These are phyloP conservation scores for Fusarium drepaniforme DNA, from an alignment of 2,329 filamentous ascomycete genomes.

Conservation along the genomic window DNA sequence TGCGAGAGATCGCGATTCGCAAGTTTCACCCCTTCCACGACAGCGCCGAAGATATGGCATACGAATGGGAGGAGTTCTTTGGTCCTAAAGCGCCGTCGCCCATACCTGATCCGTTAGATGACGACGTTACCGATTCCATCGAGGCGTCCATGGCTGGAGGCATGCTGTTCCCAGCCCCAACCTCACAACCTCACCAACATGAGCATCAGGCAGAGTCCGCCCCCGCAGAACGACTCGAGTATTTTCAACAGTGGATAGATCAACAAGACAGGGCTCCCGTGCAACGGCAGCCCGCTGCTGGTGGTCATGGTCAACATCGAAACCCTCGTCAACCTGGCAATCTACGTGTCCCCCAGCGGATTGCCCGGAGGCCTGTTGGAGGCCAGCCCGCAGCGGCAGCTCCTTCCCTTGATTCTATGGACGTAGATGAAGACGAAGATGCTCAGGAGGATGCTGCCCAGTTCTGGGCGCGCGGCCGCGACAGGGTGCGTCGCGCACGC, in stretches of 20 bases:
- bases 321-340: neutral
- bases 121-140: neutral
- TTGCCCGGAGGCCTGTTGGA: neutral
- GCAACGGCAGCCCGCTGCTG: neutral
- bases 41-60: conserved; percentile 13
- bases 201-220: neutral
- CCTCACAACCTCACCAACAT: neutral
- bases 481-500: conserved; percentile 2
- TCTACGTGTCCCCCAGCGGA: neutral
- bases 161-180: neutral
- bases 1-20: conserved; percentile 32
- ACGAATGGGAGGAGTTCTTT: conserved; percentile 37
- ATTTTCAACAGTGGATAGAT: neutral
- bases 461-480: neutral
- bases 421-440: neutral
- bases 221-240: neutral
- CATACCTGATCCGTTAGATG: neutral
- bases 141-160: neutral
- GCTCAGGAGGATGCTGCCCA: neutral
- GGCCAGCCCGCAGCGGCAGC: neutral
- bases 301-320: neutral
- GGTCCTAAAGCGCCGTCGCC: neutral
- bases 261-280: neutral
- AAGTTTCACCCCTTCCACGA: conserved; percentile 35
- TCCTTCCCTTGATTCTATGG: neutral